Percentiles rank a stretch among this genome's conserved stretches.
Conservation (phyloP, 2,329 filamentous ascomycete genomes). For the Sporothrix pseudoabietina region DNA sequence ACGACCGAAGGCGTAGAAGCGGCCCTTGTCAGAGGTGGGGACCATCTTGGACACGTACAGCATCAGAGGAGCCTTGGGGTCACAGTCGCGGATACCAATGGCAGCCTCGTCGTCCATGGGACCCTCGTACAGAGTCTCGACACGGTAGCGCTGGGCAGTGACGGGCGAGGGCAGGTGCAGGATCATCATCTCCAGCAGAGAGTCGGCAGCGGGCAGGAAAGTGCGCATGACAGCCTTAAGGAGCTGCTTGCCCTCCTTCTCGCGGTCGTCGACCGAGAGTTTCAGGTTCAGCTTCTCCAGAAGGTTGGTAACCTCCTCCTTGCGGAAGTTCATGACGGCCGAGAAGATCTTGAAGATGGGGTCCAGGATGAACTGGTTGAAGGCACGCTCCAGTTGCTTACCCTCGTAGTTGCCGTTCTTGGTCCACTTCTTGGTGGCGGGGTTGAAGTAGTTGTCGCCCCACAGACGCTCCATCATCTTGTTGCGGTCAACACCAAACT, state of each 20-base stretch:
- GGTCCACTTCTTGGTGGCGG: slow-evolving; percentile 99
- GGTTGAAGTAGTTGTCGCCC: slow-evolving; percentile 99
- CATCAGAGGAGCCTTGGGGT: slow-evolving; percentile 98
- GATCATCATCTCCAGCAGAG: slow-evolving; percentile 99
- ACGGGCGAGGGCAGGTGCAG: slow-evolving; percentile 96
- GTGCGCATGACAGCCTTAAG: slow-evolving; percentile 96
- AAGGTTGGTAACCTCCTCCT: slow-evolving; percentile 80
- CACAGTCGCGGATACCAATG: slow-evolving; percentile 97
- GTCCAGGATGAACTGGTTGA: slow-evolving; percentile 99
- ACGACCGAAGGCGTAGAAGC: slow-evolving; percentile 99
- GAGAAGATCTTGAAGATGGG: slow-evolving; percentile 99
- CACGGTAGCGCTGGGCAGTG: slow-evolving; percentile 96
- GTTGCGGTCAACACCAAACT: slow-evolving; percentile 99
- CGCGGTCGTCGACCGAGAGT: slow-evolving; percentile 81
- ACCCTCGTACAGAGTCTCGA: slow-evolving; percentile 98
- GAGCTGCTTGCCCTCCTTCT: slow-evolving; percentile 95
- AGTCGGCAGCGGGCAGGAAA: slow-evolving; percentile 97
- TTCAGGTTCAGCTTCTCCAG: slow-evolving; percentile 95
- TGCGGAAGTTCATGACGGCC: slow-evolving; percentile 98
- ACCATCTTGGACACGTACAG: slow-evolving; percentile 99
- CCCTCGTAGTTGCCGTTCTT: slow-evolving; percentile 81
- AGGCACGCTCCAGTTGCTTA: slow-evolving; percentile 88
- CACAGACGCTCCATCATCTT: slow-evolving; percentile 99
- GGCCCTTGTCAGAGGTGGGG: slow-evolving; percentile 98
- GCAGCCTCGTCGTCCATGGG: slow-evolving; percentile 87